Evolutionary conservation across 768 basidiomycete species (phyloP), one percentile per base, ranked within the genome.

Genomic region (Phallus indusiatus): DNA sequence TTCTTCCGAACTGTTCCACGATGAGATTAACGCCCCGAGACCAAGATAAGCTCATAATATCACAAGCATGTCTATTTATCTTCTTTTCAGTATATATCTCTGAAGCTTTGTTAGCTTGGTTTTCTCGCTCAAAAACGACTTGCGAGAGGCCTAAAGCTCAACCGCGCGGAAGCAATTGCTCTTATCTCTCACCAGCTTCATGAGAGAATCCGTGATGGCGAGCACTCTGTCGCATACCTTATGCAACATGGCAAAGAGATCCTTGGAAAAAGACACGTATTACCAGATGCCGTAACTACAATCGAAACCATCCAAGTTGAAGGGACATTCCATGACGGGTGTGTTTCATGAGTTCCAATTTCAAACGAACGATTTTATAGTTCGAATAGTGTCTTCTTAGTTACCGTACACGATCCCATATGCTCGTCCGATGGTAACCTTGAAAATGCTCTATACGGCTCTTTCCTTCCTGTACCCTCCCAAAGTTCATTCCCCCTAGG

Each of bases 351-450:
- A 47, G 22, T 34, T 34, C 37, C n/a, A 18, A 28, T 28, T 28
- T 7, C 7, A 28, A 37, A 53, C 46, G 42, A 54, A 36, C 12
- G 14, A 17, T 37, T 57, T 51, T 33, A 56, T 65, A 67, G 28
- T 28, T 28, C 28, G 7, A 34, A 6, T 61, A 89, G 86, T 0
- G 88, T 92, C 0, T 99, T 98, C 73, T 80, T 99, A n/a, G 94
- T 98, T 37, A 95, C 95, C 0, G 91, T 98, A 1, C 94, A 97
- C 67, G 88, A 95, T 65, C 95, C 96, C 18, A 86, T 99, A 62
- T 91, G 87, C 68, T 85, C 91, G 0, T 84, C 91, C 60, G 72
- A 79, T 46, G 92, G 93, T 0, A 74, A 94, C 67, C 74, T 97
- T 18, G 74, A 73, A 4, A 81, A 85, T n/a, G 94, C 95, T 0